Conservation (phyloP, 495 filamentous ascomycete genomes). For the Podospora appendiculata region DNA sequence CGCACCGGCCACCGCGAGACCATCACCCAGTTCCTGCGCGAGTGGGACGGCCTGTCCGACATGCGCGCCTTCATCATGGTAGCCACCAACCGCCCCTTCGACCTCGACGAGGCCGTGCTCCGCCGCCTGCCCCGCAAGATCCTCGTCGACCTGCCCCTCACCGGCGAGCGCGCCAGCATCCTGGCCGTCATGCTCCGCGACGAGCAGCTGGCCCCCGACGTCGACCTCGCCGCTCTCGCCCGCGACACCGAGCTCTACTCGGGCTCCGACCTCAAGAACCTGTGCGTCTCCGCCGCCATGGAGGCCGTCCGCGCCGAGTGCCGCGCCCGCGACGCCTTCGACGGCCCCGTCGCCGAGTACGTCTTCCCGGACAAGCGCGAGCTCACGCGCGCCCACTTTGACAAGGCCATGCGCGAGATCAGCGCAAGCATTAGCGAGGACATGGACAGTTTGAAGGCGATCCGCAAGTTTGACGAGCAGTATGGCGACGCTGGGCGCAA, state of each 20-base stretch:
- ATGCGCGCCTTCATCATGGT: constrained; percentile 95
- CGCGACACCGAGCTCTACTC: constrained; percentile 84
- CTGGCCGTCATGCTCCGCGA: constrained; percentile 76
- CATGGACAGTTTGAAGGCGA: constrained; percentile 77
- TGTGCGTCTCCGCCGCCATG: constrained; percentile 84
- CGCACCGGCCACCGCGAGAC: constrained; percentile 72
- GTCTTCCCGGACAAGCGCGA: constrained; percentile 60
- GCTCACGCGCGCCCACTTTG: constrained; percentile 64
- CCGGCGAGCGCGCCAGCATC: constrained; percentile 70
- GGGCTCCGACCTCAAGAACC: constrained; percentile 91
- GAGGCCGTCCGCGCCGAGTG: constrained; percentile 74
- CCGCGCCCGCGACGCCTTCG: constrained; percentile 44
- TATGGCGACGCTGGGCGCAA: constrained; percentile 81
- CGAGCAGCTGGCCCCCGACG: constrained; percentile 60
- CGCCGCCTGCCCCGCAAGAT: constrained; percentile 75
- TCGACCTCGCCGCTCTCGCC: constrained; percentile 64
- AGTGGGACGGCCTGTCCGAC: constrained; percentile 93
- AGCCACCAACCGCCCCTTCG: constrained; percentile 92
- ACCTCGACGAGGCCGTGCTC: constrained; percentile 91
- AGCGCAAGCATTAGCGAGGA: constrained; percentile 90
- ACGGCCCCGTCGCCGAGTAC: constrained; percentile 33
- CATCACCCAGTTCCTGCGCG: constrained; percentile 95
- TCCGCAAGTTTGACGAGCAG: constrained; percentile 93
- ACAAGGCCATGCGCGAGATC: constrained; percentile 80
- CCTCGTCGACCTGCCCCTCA: constrained; percentile 78